Conservation (phyloP, 169 alveolate genomes). For the Besnoitia besnoiti region DNA sequence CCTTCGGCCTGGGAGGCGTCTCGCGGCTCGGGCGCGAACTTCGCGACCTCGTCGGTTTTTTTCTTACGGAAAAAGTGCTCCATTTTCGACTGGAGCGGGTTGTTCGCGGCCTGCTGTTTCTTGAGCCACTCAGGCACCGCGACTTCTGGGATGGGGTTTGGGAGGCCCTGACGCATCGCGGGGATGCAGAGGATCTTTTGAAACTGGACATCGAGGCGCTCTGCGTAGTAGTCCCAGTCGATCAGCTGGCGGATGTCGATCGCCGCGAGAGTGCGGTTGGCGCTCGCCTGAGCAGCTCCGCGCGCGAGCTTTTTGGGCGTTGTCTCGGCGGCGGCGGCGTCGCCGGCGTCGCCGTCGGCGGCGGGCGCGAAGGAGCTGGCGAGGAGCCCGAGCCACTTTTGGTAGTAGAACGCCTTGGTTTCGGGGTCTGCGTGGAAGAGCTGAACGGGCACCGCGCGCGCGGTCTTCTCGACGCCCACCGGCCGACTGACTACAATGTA, state of each 20-base stretch:
- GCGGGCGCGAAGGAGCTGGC: background rate
- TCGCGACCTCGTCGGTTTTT: background rate
- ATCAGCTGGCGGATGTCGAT: constrained; percentile 83
- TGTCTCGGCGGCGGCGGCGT: background rate
- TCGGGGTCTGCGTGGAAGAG: constrained; percentile 12
- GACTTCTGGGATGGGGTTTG: constrained; percentile 54
- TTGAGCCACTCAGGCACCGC: constrained; percentile 54
- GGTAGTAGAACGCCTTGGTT: constrained; percentile 45
- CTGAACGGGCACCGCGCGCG: constrained; percentile 90
- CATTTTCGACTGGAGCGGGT: background rate
- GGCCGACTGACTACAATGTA: constrained; percentile 89
- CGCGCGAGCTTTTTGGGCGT: background rate
- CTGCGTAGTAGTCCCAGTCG: constrained; percentile 93
- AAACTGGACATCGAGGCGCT: constrained; percentile 86
- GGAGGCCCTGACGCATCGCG: constrained; percentile 69
- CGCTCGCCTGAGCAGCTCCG: background rate
- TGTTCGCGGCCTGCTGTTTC: constrained; percentile 28
- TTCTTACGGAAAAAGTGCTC: background rate
- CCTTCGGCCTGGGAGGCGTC: background rate
- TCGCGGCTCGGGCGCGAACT: background rate
- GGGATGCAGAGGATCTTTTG: constrained; percentile 91
- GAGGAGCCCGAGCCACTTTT: constrained; percentile 26
- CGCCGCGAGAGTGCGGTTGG: background rate
- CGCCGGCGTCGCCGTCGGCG: background rate
- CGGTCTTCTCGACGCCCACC: constrained; percentile 85